Percentiles rank a stretch among this genome's conserved stretches.
phyloP scores from a whole-genome alignment of 1,139 yeast species.

The Saccharomyces hybrid region DNA sequence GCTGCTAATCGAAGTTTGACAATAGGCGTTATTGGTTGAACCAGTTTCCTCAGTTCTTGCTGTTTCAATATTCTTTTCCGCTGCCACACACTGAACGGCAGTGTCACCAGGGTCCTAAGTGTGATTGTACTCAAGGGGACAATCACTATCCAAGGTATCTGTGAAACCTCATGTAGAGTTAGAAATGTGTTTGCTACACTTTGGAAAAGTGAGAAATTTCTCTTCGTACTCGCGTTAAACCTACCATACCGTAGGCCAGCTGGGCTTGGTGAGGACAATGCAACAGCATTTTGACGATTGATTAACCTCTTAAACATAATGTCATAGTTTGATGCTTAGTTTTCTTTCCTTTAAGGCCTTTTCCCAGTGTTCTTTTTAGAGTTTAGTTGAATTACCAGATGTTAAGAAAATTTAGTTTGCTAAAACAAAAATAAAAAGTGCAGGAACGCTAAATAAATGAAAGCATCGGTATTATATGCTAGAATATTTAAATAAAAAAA shows the following conservation, averaged over 20 bases:
- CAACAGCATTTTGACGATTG: not conserved
- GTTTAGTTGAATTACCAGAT: not conserved
- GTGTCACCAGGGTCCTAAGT: conserved; percentile 57
- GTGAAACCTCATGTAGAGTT: conserved; percentile 45
- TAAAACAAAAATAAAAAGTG: not conserved
- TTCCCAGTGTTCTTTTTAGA: not conserved
- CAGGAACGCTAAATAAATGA: not conserved
- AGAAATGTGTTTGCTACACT: conserved; percentile 22
- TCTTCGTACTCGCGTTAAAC: not conserved
- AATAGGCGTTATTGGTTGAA: conserved; percentile 71
- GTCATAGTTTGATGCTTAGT: not conserved
- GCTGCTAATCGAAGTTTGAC: conserved; percentile 64
- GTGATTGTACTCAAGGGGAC: conserved; percentile 69
- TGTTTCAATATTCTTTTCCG: conserved; percentile 65
- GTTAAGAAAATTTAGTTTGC: not conserved
- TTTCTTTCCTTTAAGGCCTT: not conserved
- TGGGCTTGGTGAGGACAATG: not conserved
- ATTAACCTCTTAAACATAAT: not conserved
- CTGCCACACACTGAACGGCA: conserved; percentile 73
- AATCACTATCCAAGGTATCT: conserved; percentile 76
- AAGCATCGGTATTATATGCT: not conserved
- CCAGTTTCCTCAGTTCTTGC: conserved; percentile 57
- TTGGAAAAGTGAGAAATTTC: conserved; percentile 16
- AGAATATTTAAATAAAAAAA: not conserved
- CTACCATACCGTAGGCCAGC: not conserved